Evolutionary conservation across 2,329 filamentous ascomycete genomes (phyloP), one percentile per base, ranked within the genome.

Genomic region (Trichoderma cornu-damae): DNA sequence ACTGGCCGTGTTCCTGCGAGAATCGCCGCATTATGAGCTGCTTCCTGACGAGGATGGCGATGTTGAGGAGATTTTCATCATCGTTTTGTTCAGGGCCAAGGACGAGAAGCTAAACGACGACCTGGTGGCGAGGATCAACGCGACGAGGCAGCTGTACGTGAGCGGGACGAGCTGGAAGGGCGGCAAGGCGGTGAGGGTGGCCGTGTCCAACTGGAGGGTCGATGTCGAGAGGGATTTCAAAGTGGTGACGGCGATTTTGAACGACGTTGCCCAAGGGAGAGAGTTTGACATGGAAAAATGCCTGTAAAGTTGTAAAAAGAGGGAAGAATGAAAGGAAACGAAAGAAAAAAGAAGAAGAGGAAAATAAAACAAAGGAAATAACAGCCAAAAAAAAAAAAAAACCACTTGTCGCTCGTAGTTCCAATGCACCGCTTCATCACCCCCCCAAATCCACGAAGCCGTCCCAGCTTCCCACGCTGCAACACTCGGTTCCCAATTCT

Each of bases 121-220:
- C 37, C 73, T 96, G n/a, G 85, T 88, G 0, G 74, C 79, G 7
- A 82, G 74, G 53, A 91, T 96, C 64, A 96, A 96, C 67, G 79
- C 72, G 4, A 86, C 82, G 1, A 80, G 85, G 38, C 83, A 82
- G 66, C 87, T 96, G 66, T 96, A 92, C 67, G 87, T 96, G 4
- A 91, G 88, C 59, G 89, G 89, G 0, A 96, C 90, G 11, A 78
- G 73, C 44, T 96, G 91, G 90, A 77, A 84, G 40, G 88, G 87
- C 0, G 74, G 77, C 57, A 81, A 85, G 57, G 92, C 92, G 7
- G 87, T 86, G 60, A 80, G 93, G n/a, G 83, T 96, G 64, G 92
- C 93, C 0, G 84, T 96, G 40, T 87, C 88, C 37, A 96, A 89
- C 66, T 96, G 91, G 90, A 83, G 82, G 70, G 86, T 89, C 2